Base-by-base conservation (phyloP, 768 basidiomycete species). In the Agaricus sinodeliciosus region DNA sequence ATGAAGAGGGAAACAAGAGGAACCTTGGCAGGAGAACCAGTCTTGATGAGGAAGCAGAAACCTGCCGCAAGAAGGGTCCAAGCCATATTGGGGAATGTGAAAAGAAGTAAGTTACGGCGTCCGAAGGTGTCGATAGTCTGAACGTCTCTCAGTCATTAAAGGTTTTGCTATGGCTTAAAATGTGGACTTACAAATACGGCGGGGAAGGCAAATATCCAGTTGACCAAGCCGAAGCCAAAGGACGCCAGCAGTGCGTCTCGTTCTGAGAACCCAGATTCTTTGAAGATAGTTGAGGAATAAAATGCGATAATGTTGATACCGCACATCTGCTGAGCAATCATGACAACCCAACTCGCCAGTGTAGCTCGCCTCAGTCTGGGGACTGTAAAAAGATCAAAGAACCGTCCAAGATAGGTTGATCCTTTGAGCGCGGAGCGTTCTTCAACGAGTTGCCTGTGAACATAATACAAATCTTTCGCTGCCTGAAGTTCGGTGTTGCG, bases 61-160 rank as follows among this genome's bases (percentile, higher is more conserved):
- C 89, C 88, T n/a, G 87, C 80, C 19, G 81, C 79, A 16, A 90
- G 77, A 27, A 90, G 70, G 26, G 82, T 84, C 70, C 80, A 77
- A 0, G 85, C 81, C 90, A 91, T 91, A 55, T 80, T 79, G 0
- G 90, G 89, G 75, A 91, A 91, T 0, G 87, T 89, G 59, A 81
- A 80, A 12, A 91, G 66, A 12, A 91, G 71, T 3, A 92, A 73
- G 49, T 81, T 83, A n/a, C 90, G 81, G 36, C 90, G 78, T 9
- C 90, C 90, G 59, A 81, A 89, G 0, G 84, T 85, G 65, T 86
- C 84, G 27, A 89, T 83, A 5, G 78, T 78, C 76, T 78, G 53
- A 31, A 2, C 35, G 12, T 39, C 42, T 27, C 53, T 13, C 37
- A 37, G 28, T 27, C 25, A 63, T 63, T 46, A 62, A 62, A 19